Conservation (phyloP, 164 flowering plant genomes). For the Saururus chinensis region DNA sequence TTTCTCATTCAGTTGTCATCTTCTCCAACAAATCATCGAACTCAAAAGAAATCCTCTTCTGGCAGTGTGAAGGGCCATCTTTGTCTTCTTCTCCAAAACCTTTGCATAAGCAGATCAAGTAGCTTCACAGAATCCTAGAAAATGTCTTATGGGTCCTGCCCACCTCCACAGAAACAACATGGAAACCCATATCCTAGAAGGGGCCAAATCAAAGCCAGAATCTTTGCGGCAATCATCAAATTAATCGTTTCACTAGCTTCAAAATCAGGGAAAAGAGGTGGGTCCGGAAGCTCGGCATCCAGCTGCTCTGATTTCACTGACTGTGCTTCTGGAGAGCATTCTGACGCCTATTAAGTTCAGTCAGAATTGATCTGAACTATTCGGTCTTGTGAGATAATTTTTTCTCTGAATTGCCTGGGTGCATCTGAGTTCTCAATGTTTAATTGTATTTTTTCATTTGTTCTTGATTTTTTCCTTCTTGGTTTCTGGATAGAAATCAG, state of each 20-base stretch:
- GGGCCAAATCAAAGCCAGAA: slow-evolving; percentile 29
- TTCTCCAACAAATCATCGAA: neutral
- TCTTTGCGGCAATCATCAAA: slow-evolving; percentile 15
- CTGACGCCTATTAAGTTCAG: neutral
- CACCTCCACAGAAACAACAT: neutral
- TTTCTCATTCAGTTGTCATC: neutral
- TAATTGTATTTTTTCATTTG: too few species aligned
- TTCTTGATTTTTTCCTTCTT: too few species aligned
- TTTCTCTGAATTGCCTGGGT: too few species aligned
- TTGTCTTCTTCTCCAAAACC: neutral
- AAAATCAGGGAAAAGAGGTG: slow-evolving; percentile 2
- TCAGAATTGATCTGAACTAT: too few species aligned
- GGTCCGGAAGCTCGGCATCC: slow-evolving; percentile 1
- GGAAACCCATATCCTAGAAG: slow-evolving; percentile 17
- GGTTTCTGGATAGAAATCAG: too few species aligned
- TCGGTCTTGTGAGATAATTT: too few species aligned
- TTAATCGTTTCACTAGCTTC: slow-evolving; percentile 6
- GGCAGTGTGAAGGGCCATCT: neutral
- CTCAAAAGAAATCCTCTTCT: too few species aligned
- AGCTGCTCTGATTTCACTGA: slow-evolving; percentile 3
- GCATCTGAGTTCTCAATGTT: too few species aligned
- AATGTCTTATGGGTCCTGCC: neutral
- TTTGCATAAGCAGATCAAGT: neutral
- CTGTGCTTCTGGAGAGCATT: slow-evolving; percentile 13
- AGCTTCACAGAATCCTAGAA: neutral